Conservation (phyloP, 176 grass and related monocot species). For the Tuctoria greenei region DNA sequence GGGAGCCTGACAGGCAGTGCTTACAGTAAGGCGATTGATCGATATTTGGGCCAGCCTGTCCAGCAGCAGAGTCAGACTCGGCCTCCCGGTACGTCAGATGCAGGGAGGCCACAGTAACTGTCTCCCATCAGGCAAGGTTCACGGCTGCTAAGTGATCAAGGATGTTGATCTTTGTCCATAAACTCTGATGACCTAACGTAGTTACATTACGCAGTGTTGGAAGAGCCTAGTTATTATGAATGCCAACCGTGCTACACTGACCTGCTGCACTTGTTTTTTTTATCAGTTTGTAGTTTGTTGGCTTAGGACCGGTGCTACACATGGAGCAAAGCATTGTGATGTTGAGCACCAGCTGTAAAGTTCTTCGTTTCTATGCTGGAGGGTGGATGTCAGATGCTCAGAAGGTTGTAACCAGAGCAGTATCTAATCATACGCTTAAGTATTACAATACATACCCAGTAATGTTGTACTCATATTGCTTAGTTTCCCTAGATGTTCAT, state of each 20-base stretch:
- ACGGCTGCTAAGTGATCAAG: background rate
- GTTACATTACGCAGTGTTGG: too few species aligned
- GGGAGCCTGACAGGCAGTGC: conserved; percentile 83
- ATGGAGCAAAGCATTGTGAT: background rate
- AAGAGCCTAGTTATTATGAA: background rate
- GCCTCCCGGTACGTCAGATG: background rate
- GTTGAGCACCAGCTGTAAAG: background rate
- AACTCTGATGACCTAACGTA: background rate
- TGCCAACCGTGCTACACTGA: background rate
- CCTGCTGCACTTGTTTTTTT: background rate
- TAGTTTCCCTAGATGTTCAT: too few species aligned
- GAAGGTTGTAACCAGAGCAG: background rate
- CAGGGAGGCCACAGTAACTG: background rate
- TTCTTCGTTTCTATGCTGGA: background rate
- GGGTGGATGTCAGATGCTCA: background rate
- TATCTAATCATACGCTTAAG: background rate
- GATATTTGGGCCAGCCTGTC: conserved; percentile 41
- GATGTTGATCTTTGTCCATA: background rate
- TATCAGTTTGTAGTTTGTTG: background rate
- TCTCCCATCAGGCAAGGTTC: background rate
- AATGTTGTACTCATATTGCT: too few species aligned
- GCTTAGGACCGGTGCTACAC: background rate
- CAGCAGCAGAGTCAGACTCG: conserved; percentile 21
- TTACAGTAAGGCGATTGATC: conserved; percentile 57
- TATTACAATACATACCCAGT: background rate